These are phyloP conservation scores for Collybia sordida DNA, from an alignment of 768 basidiomycete species.

Conservation along the genomic window DNA sequence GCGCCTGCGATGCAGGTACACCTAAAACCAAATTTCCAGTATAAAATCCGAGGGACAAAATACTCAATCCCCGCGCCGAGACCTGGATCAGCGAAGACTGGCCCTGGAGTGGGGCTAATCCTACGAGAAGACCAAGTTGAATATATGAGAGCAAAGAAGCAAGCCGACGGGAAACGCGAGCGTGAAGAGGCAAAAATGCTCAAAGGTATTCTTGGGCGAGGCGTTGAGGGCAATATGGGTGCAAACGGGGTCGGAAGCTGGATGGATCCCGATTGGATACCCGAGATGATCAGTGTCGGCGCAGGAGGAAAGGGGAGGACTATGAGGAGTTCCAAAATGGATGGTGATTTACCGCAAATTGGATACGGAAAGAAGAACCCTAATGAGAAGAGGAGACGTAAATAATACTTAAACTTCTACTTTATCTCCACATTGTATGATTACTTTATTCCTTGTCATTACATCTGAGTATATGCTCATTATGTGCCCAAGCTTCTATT, in stretches of 20 bases:
- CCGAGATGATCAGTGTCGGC: constrained; percentile 70
- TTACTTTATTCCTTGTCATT: constrained; percentile 9
- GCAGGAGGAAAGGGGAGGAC: constrained; percentile 71
- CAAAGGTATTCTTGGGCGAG: constrained; percentile 55
- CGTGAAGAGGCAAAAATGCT: constrained; percentile 79
- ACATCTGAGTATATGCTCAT: constrained; percentile 16
- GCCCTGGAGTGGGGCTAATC: constrained; percentile 79
- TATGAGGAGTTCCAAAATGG: constrained; percentile 46
- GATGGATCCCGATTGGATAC: constrained; percentile 96
- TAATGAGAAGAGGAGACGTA: constrained; percentile 71
- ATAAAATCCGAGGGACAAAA: constrained; percentile 85
- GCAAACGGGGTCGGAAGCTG: constrained; percentile 68
- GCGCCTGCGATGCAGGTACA: constrained; percentile 81
- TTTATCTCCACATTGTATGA: constrained; percentile 17
- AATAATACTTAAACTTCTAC: constrained; percentile 30
- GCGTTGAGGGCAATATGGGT: constrained; percentile 45
- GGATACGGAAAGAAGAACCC: constrained; percentile 90
- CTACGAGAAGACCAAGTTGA: constrained; percentile 91
- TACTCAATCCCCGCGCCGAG: constrained; percentile 93
- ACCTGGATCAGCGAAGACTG: constrained; percentile 82
- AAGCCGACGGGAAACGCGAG: constrained; percentile 66
- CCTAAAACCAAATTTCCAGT: constrained; percentile 95
- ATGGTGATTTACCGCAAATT: constrained; percentile 76
- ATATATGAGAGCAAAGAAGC: constrained; percentile 81
- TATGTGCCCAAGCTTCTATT: constrained; percentile 81